These are phyloP conservation scores for Aspergillus bombycis DNA, from an alignment of 2,329 filamentous ascomycete genomes.

Conservation along the genomic window DNA sequence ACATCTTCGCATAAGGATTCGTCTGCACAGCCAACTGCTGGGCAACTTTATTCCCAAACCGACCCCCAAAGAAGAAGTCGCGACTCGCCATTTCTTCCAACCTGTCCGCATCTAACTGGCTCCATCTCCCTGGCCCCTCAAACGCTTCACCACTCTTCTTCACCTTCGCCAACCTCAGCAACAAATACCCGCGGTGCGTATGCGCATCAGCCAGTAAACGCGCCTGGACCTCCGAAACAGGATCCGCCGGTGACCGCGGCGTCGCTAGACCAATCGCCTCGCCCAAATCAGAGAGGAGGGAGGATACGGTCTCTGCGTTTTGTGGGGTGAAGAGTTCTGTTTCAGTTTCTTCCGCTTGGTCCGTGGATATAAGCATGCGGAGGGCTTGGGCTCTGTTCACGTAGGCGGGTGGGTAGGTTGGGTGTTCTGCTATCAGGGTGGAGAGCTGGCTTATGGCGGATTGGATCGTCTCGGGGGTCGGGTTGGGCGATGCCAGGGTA, in stretches of 20 bases:
- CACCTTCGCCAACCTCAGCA: conserved; percentile 42
- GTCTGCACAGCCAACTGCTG: conserved; percentile 62
- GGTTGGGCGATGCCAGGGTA: conserved; percentile 33
- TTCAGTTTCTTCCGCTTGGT: conserved; percentile 11
- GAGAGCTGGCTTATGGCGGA: conserved; percentile 44
- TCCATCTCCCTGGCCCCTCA: conserved; percentile 34
- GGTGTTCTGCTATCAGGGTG: conserved; percentile 45
- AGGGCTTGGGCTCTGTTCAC: conserved; percentile 59
- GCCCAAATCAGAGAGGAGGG: conserved; percentile 41
- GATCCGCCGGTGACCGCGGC: conserved; percentile 41
- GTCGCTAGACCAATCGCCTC: conserved; percentile 51
- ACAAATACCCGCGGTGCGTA: conserved; percentile 56
- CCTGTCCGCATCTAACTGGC: conserved; percentile 38
- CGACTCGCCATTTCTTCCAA: conserved; percentile 60
- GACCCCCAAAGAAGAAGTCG: conserved; percentile 57
- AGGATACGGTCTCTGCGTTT: conserved; percentile 23
- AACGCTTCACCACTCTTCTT: conserved; percentile 18
- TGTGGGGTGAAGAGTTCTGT: conserved; percentile 29
- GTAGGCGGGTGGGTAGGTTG: conserved; percentile 57
- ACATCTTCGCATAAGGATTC: conserved; percentile 66
- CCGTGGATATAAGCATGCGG: conserved; percentile 39
- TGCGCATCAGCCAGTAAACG: conserved; percentile 57
- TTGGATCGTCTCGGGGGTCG: conserved; percentile 30
- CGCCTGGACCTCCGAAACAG: conserved; percentile 52
- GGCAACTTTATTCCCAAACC: conserved; percentile 61